These are phyloP conservation scores for Ascodesmis nigricans DNA, from an alignment of 495 filamentous ascomycete genomes.

Conservation along the genomic window DNA sequence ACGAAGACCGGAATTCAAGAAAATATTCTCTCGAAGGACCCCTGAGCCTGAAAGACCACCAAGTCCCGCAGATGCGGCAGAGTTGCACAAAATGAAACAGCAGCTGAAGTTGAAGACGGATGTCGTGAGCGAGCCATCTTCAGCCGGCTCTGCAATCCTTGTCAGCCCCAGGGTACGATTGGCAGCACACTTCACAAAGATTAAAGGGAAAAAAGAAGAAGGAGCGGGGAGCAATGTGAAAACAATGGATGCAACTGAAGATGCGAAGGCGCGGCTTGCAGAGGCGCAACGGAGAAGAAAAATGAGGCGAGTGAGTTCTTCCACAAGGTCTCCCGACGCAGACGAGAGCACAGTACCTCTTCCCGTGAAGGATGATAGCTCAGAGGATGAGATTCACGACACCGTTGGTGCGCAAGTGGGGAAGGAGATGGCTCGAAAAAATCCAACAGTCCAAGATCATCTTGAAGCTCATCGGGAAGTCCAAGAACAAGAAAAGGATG, in stretches of 20 bases:
- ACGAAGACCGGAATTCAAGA: background rate
- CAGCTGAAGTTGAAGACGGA: slow-evolving; percentile 1
- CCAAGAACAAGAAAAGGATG: slow-evolving; percentile 6
- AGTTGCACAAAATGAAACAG: slow-evolving; percentile 3
- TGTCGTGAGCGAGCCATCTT: too few species aligned
- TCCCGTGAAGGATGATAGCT: background rate
- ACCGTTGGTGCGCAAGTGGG: slow-evolving; percentile 1
- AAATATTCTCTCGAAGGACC: slow-evolving; percentile 1
- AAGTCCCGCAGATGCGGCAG: slow-evolving; percentile 3
- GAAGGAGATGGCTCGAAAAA: slow-evolving; percentile 5
- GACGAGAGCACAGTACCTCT: background rate
- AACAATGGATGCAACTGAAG: background rate
- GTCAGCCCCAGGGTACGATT: slow-evolving; percentile 1
- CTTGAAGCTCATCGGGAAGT: slow-evolving; percentile 7
- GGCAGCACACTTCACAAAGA: background rate
- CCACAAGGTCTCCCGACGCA: background rate
- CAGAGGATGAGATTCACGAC: background rate
- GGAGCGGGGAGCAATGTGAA: slow-evolving; percentile 8
- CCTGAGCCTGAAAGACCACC: background rate
- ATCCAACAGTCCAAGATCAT: slow-evolving; percentile 3
- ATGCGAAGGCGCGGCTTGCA: background rate
- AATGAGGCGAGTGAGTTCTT: slow-evolving; percentile 1
- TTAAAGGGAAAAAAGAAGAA: slow-evolving; percentile 2
- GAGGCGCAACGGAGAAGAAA: slow-evolving; percentile 2
- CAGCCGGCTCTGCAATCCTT: too few species aligned